Evolutionary conservation across 2,329 filamentous ascomycete genomes (phyloP).

Genomic region (Apiospora sp.): DNA sequence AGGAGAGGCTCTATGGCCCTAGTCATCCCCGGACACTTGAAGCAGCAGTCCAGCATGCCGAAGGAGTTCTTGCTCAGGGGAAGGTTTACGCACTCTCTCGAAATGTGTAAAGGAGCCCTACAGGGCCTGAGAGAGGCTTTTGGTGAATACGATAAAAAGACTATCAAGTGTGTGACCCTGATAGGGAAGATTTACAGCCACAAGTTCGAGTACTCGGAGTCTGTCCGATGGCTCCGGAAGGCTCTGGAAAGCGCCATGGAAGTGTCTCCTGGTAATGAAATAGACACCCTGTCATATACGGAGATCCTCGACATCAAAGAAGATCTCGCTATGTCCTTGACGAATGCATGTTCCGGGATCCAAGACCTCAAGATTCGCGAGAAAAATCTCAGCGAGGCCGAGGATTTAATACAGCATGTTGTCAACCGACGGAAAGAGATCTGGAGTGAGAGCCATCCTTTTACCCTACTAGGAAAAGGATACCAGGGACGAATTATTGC

Average conservation of each 20-base stretch:
- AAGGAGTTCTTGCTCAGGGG: conserved; percentile 21
- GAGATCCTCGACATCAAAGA: conserved; percentile 27
- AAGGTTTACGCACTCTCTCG: conserved; percentile 24
- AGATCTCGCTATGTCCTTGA: conserved; percentile 25
- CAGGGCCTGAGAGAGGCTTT: conserved; percentile 22
- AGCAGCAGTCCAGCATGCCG: conserved; percentile 23
- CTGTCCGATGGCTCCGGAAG: conserved; percentile 4
- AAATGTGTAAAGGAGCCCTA: conserved; percentile 25
- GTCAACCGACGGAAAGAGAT: conserved; percentile 27
- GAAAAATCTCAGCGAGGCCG: conserved; percentile 26
- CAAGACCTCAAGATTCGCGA: background rate
- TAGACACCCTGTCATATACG: background rate
- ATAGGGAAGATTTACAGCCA: conserved; percentile 26
- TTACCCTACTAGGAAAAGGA: conserved; percentile 29
- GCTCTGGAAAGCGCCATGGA: conserved; percentile 17
- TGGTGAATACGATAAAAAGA: conserved; percentile 22
- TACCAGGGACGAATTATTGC: conserved; percentile 26
- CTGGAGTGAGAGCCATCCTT: conserved; percentile 31
- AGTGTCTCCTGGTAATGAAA: background rate
- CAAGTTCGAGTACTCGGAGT: conserved; percentile 24
- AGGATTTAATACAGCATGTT: conserved; percentile 28
- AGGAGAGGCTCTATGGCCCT: background rate
- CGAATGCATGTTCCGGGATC: background rate
- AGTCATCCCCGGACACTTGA: conserved; percentile 19
- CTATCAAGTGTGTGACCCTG: conserved; percentile 19